A percentile compares a stretch with the other conserved stretches of the same genome.
phyloP scores from a whole-genome alignment of 805 yeast genomes.

The Metschnikowia amazonensis region DNA sequence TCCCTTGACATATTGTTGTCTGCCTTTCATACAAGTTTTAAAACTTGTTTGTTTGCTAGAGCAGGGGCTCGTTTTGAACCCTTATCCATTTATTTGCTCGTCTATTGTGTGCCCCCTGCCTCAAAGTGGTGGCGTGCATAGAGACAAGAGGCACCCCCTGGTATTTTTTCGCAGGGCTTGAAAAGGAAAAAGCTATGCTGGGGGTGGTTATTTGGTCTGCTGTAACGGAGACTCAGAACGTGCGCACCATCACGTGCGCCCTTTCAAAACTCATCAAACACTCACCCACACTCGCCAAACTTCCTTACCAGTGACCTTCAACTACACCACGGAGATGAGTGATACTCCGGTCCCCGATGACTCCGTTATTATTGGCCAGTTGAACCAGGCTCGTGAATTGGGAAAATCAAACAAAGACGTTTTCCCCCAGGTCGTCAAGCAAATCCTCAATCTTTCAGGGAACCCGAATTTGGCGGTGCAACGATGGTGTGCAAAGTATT shows the following conservation, averaged over 20 bases:
- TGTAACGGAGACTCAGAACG: too few species aligned
- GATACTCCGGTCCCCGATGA: slow-evolving; percentile 9
- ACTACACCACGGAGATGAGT: slow-evolving; percentile 3
- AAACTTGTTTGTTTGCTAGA: too few species aligned
- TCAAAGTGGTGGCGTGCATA: too few species aligned
- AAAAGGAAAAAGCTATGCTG: neutral
- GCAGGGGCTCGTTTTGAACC: too few species aligned
- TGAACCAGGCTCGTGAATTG: slow-evolving; percentile 36
- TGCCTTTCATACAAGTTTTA: too few species aligned
- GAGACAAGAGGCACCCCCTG: too few species aligned
- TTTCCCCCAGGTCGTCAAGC: slow-evolving; percentile 43
- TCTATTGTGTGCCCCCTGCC: too few species aligned
- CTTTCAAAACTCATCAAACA: slow-evolving; percentile 2
- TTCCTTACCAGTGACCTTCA: too few species aligned
- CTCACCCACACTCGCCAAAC: too few species aligned
- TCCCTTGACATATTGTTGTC: too few species aligned
- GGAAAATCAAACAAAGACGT: slow-evolving; percentile 29
- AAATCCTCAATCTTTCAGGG: slow-evolving; percentile 34
- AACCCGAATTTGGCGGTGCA: slow-evolving; percentile 34
- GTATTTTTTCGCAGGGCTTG: too few species aligned
- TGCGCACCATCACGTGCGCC: slow-evolving; percentile 4
- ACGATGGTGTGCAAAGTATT: slow-evolving; percentile 40
- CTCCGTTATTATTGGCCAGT: slow-evolving; percentile 24
- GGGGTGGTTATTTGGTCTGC: neutral
- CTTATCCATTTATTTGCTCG: neutral